These are phyloP conservation scores for Arachnomyces sp. DNA, from an alignment of 2,329 filamentous ascomycete species.

Conservation along the genomic window DNA sequence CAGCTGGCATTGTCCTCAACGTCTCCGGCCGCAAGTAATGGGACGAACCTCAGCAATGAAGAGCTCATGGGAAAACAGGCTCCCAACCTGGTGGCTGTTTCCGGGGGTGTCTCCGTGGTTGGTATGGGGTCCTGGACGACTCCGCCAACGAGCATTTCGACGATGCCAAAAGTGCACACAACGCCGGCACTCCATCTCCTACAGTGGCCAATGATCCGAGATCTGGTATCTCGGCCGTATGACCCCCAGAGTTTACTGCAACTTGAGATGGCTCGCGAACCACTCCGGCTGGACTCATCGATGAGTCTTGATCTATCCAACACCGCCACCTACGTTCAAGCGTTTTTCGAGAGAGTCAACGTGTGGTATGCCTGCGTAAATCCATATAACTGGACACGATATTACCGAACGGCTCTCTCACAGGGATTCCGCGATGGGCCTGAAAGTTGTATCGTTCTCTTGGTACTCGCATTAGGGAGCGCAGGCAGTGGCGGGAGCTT, in stretches of 20 bases:
- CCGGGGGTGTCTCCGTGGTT: slow-evolving; percentile 44
- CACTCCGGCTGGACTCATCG: slow-evolving; percentile 52
- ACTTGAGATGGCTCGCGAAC: slow-evolving; percentile 69
- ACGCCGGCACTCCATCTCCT: slow-evolving; percentile 67
- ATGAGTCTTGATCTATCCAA: slow-evolving; percentile 65
- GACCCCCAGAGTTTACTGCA: slow-evolving; percentile 75
- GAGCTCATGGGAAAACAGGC: slow-evolving; percentile 37
- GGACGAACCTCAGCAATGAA: slow-evolving; percentile 53
- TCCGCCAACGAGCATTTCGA: slow-evolving; percentile 60
- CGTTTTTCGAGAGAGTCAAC: slow-evolving; percentile 74
- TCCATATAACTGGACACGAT: slow-evolving; percentile 67
- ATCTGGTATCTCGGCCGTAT: slow-evolving; percentile 67
- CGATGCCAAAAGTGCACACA: slow-evolving; percentile 77
- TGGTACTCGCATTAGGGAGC: slow-evolving; percentile 69
- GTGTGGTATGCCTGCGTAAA: slow-evolving; percentile 82
- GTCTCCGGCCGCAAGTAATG: slow-evolving; percentile 58
- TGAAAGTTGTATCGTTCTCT: slow-evolving; percentile 71
- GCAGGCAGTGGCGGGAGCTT: slow-evolving; percentile 70
- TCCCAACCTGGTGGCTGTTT: slow-evolving; percentile 7
- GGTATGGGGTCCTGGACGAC: slow-evolving; percentile 66
- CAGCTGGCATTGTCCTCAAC: slow-evolving; percentile 44
- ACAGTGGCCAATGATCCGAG: slow-evolving; percentile 71
- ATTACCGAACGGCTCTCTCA: slow-evolving; percentile 66
- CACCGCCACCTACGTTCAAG: slow-evolving; percentile 64
- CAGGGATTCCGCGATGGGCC: slow-evolving; percentile 70